Conservation (phyloP, 495 filamentous ascomycete species). For the Podospora conica region DNA sequence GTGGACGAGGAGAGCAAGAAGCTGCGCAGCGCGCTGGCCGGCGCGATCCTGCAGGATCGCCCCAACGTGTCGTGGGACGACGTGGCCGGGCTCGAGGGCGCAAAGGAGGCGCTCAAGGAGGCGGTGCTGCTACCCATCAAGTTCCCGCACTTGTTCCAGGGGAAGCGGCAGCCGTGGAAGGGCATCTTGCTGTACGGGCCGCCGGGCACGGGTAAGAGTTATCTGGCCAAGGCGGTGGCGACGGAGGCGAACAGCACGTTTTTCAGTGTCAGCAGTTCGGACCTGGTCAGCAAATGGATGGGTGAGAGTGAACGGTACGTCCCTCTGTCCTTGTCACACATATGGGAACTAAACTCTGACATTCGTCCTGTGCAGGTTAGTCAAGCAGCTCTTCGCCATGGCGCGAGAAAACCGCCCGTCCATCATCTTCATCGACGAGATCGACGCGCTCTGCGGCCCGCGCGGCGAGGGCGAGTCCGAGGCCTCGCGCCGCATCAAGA, state of each 20-base stretch:
- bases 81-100: constrained; percentile 90
- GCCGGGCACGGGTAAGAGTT: constrained; percentile 94
- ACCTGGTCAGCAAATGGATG: constrained; percentile 99
- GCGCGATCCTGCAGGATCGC: constrained; percentile 89
- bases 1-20: constrained; percentile 92
- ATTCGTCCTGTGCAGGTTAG: constrained; percentile 52
- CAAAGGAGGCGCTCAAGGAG: constrained; percentile 96
- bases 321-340: too few relatives aligned
- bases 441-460: constrained; percentile 93
- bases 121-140: constrained; percentile 96
- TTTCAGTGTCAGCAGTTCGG: constrained; percentile 95
- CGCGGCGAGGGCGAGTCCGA: constrained; percentile 97
- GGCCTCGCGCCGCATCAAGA: constrained; percentile 95
- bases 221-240: constrained; percentile 93
- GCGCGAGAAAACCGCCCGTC: constrained; percentile 96
- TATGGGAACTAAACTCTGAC: too few relatives aligned
- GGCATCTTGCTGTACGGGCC: constrained; percentile 95
- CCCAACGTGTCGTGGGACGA: constrained; percentile 97
- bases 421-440: constrained; percentile 99
- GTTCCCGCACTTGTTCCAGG: constrained; percentile 94
- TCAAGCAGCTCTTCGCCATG: constrained; percentile 97
- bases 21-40: constrained; percentile 78
- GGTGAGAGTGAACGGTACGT: constrained; percentile 89
- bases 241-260: constrained; percentile 99
- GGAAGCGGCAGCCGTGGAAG: constrained; percentile 97